Evolutionary conservation across 148 eudicot genomes (phyloP), one percentile per base, ranked within the genome.

Genomic region (Persicaria tinctoria): DNA sequence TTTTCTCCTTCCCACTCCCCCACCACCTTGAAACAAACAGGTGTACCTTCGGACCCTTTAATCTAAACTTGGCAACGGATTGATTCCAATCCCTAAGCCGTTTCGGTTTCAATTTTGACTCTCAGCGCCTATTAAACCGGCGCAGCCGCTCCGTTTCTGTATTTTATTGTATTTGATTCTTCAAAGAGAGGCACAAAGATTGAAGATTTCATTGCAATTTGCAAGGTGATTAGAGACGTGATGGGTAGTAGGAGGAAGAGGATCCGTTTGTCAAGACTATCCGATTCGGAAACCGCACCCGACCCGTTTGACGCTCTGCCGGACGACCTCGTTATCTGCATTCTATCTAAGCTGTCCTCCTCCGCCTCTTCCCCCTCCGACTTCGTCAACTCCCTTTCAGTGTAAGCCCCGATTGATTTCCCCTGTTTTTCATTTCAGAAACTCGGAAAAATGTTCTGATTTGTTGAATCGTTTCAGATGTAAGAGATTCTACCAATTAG

Each of bases 401-500:
- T 71, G 79, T 77, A 57, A 70, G 73, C 69, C n/a, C 32, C 74
- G 0, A 11, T 41, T 12, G 7, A 3, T 49, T 68, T 5, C 18
- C 10, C 23, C 50, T 27, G 64, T 76, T 76, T 74, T 51, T 1
- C 5, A 23, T 0, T n/a, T 72, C 17, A 3, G 6, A 3, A 2
- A 32, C 41, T 32, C 3, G 41, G 41, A 32, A 32, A 32, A 32
- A 32, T 32, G 41, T 32, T 32, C 41, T 32, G 41, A 32, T 32
- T 32, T 32, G 41, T 13, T 41, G 6, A 66, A 13, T 12, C 47
- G 18, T 66, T 66, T 74, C 83, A 86, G 89, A 76, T 83, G 89
- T 75, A 83, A 80, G 78, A 82, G 89, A 64, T 70, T 86, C 73
- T 81, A 83, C 71, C 73, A 75, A 60, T 27, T 86, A 13, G 89